These are phyloP conservation scores for Backusella mclennaniae DNA, from an alignment of 192 early-diverging fungal species.

Conservation along the genomic window DNA sequence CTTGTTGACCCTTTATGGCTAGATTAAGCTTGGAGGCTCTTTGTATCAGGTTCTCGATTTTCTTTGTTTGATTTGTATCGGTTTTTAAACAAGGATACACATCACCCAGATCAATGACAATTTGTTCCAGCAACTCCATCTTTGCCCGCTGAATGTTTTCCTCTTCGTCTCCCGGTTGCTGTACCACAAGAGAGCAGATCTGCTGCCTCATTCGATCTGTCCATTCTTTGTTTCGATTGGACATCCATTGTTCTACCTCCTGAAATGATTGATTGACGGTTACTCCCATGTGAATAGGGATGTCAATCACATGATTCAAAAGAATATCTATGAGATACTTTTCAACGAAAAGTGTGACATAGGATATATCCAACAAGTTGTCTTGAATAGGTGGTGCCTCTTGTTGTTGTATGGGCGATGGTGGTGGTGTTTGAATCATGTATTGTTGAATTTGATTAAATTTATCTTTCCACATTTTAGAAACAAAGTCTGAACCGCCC, in stretches of 20 bases:
- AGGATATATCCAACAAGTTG: slow-evolving; percentile 2
- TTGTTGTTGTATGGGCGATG: background rate
- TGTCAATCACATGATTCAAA: slow-evolving; percentile 9
- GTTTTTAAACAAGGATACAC: slow-evolving; percentile 5
- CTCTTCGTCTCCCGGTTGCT: slow-evolving; percentile 16
- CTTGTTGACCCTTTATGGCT: slow-evolving; percentile 63
- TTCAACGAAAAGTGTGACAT: slow-evolving; percentile 30
- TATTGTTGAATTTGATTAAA: background rate
- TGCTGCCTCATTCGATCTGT: slow-evolving; percentile 26
- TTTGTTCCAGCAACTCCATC: background rate
- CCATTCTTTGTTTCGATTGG: slow-evolving; percentile 15
- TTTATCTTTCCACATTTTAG: slow-evolving; percentile 11
- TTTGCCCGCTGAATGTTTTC: background rate
- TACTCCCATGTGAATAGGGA: slow-evolving; percentile 27
- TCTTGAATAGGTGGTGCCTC: background rate
- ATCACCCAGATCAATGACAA: background rate
- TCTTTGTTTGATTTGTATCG: background rate
- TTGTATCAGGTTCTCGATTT: slow-evolving; percentile 52
- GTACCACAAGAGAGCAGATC: slow-evolving; percentile 16
- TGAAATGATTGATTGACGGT: slow-evolving; percentile 23
- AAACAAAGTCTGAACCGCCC: slow-evolving; percentile 17
- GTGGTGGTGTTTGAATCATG: slow-evolving; percentile 6
- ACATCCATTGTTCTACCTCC: slow-evolving; percentile 28
- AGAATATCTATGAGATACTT: slow-evolving; percentile 22
- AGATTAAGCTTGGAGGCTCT: slow-evolving; percentile 64